Evolutionary conservation across 768 basidiomycete species (phyloP), one percentile per base, ranked within the genome.

Genomic region (Exidia glandulosa): DNA sequence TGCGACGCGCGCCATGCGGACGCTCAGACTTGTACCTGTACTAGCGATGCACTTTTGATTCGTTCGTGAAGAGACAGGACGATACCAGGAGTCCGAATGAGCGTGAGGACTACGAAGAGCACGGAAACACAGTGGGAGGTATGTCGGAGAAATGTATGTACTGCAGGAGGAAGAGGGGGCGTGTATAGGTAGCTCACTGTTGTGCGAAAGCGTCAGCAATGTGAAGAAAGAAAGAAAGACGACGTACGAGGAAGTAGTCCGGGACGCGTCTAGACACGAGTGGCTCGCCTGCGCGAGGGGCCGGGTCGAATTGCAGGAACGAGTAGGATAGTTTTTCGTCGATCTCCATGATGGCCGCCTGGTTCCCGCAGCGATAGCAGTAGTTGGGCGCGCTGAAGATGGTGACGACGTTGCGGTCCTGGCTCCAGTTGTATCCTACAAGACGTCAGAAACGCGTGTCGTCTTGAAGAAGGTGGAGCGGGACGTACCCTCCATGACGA

Each of bases 381-480:
- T 97, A 99, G 76, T 99, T 99, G 47, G 96, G 96, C 65, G 96
- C 96, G 64, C 94, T 97, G 80, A 97, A 99, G 71, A 99, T 97
- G 47, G 95, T 99, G 65, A 99, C 95, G 27, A 99, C 95, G 72
- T 97, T 98, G 74, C 93, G 84, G 76, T 98, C 95, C 76, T 98
- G 95, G 61, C 94, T 93, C 95, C 95, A 98, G 71, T 93, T 96
- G 73, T 90, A 90, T 52, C 88, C 88, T 89, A 61, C 32, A 61
- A 54, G 50, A 27, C n/a, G 48, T 61, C 32, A 27, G 33, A 37
- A 37, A 37, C 36, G 36, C 36, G 48, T 50, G 27, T 13, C 48
- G 23, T 9, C 10, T 37, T 10, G 36, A 19, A 19, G 9, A 37
- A 37, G 36, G 36, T 9, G 27, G 50, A 25, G 9, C 50, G 25